Evolutionary conservation across 2,329 filamentous ascomycete genomes (phyloP).

Genomic region (Diplodia mutila): DNA sequence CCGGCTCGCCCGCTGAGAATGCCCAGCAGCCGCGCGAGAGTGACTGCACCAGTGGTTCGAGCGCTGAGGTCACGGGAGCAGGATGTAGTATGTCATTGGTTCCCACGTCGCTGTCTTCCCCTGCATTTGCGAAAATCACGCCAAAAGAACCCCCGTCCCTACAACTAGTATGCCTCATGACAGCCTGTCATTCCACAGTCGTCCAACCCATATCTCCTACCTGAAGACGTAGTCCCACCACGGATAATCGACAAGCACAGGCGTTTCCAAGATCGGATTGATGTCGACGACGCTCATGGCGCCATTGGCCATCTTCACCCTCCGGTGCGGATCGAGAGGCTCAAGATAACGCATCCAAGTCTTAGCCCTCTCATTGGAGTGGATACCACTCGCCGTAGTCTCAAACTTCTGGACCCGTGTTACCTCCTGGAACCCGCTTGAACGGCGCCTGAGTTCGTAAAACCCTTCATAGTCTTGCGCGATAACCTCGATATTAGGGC

Average conservation of each 20-base stretch:
- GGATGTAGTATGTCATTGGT: too few species aligned
- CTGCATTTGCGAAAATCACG: too few species aligned
- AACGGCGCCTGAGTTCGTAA: not conserved
- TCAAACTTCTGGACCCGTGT: not conserved
- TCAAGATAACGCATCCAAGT: not conserved
- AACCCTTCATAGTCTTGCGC: not conserved
- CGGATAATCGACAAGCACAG: not conserved
- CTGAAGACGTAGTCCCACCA: not conserved
- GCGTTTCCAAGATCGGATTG: not conserved
- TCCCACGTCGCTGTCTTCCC: too few species aligned
- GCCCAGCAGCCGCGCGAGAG: too few species aligned
- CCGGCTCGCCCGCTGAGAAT: not conserved
- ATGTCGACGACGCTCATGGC: not conserved
- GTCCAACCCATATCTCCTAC: too few species aligned
- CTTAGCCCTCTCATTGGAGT: not conserved
- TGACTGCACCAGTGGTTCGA: not conserved
- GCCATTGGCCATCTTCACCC: not conserved
- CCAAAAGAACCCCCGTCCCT: too few species aligned
- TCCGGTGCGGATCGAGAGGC: not conserved
- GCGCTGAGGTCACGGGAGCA: too few species aligned
- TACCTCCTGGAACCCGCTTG: not conserved
- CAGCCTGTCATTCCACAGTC: too few species aligned
- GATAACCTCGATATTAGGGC: not conserved
- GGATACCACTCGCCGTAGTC: not conserved
- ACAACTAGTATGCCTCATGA: too few species aligned